Base-by-base conservation (phyloP, 345 rosid species). In the Syzygium grande region DNA sequence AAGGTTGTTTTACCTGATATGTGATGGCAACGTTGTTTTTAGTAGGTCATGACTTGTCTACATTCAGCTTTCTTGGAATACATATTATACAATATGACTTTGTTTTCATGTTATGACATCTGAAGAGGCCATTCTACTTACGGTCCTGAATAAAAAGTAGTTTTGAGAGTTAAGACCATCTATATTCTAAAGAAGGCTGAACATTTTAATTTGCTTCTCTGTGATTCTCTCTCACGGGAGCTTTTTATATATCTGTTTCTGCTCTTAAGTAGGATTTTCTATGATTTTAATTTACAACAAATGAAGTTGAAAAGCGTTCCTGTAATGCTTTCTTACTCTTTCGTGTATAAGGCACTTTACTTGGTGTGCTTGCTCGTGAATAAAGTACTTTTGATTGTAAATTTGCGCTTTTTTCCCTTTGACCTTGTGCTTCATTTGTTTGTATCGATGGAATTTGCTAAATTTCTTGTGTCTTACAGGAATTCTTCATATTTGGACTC, bases 401-500 rank as follows among this genome's bases (percentile, higher is more conserved):
- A 73, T 73, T 34, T 73, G 80, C 21, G 12, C 13, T 34, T 73
- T 68, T 68, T 73, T 68, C 79, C 80, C 11, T 34, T 73, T 73
- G 49, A 34, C 80, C 30, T 52, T 53, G 61, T 84, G 25, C 52
- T 49, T 25, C 51, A 22, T 46, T 77, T 15, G 14, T 51, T 88
- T 12, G 79, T 51, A 86, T 63, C 52, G 2, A 78, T 51, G 55
- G 30, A 34, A 58, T 49, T 78, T 43, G 25, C 84, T 87, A 61
- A 87, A 80, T 86, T 52, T 68, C 87, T 19, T 84, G 87, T 73
- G 91, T 63, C 78, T 95, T 86, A 27, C 93, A 98, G 99, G 96
- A 95, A 92, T 90, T 94, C 99, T 17, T 85, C 95, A 86, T 93
- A 94, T 89, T 91, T 98, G 93, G 99, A 97, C 90, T 92, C 98